These are phyloP conservation scores for Candida fluviatilis DNA, from an alignment of 805 yeast genomes.

Conservation along the genomic window DNA sequence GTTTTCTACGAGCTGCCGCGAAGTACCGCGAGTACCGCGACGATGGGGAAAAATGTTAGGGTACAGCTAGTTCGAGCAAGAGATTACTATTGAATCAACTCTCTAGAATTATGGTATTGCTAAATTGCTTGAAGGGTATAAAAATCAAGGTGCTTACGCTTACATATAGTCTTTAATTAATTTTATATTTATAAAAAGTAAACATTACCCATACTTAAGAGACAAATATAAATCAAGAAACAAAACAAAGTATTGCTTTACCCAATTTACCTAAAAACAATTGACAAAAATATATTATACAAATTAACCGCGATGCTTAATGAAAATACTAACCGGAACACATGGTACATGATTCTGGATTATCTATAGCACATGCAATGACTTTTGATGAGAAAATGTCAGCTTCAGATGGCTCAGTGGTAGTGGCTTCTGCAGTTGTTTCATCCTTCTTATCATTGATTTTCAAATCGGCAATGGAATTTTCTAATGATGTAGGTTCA, in stretches of 20 bases:
- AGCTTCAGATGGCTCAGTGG: conserved; percentile 42
- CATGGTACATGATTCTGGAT: conserved; percentile 98
- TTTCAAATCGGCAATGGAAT: conserved; percentile 43
- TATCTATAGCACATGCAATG: conserved; percentile 93
- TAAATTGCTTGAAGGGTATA: no score
- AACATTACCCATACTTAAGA: conserved; percentile 4
- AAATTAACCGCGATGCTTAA: conserved; percentile 3
- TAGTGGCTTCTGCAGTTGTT: conserved; percentile 11
- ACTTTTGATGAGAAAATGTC: conserved; percentile 92
- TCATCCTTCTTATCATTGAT: conserved; percentile 23
- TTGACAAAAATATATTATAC: background rate
- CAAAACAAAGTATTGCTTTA: conserved; percentile 1
- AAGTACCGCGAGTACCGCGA: no score
- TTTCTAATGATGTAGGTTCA: conserved; percentile 41
- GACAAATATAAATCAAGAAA: conserved; percentile 1
- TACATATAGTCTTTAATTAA: background rate
- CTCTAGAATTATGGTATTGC: no score
- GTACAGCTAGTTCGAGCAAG: no score
- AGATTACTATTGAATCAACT: no score
- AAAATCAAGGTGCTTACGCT: no score
- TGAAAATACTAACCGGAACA: conserved; percentile 74
- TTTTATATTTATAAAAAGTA: background rate
- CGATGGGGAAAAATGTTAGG: no score
- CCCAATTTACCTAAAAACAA: conserved; percentile 3
- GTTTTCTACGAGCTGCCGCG: no score